Evolutionary conservation across 179 eudicot species (phyloP).

Genomic region (Silene coronaria): DNA sequence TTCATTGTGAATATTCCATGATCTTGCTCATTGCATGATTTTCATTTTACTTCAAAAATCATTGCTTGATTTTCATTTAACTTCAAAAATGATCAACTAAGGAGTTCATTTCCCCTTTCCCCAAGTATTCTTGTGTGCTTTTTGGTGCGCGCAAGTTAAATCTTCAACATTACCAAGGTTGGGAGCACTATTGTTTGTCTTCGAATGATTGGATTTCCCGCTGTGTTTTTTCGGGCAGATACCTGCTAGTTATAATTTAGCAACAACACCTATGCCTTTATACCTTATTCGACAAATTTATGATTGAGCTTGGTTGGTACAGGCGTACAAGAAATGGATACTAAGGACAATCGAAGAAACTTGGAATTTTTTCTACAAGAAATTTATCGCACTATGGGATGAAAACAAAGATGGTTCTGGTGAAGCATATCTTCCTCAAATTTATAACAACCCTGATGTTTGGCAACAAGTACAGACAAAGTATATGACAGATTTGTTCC

Average conservation of each 20-base stretch:
- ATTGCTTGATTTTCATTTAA: background rate
- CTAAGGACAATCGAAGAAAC: slow-evolving; percentile 58
- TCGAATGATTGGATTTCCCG: background rate
- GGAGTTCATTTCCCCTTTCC: background rate
- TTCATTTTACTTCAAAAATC: background rate
- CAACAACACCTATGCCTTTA: background rate
- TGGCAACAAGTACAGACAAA: slow-evolving; percentile 49
- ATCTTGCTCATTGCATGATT: background rate
- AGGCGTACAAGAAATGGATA: slow-evolving; percentile 78
- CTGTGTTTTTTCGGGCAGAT: background rate
- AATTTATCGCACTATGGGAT: slow-evolving; percentile 76
- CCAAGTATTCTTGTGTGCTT: background rate
- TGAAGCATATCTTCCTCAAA: slow-evolving; percentile 80
- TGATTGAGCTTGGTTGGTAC: slow-evolving; percentile 6
- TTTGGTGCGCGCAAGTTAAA: background rate
- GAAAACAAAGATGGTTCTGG: slow-evolving; percentile 78
- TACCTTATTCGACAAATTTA: background rate
- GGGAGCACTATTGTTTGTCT: background rate
- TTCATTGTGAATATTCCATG: background rate
- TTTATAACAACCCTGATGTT: slow-evolving; percentile 62
- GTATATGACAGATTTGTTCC: slow-evolving; percentile 61
- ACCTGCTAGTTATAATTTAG: background rate
- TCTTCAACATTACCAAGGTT: background rate
- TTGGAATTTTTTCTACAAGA: slow-evolving; percentile 69
- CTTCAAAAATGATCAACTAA: background rate